Conservation (phyloP, 2,329 filamentous ascomycete species). For the Talaromyces sp. region DNA sequence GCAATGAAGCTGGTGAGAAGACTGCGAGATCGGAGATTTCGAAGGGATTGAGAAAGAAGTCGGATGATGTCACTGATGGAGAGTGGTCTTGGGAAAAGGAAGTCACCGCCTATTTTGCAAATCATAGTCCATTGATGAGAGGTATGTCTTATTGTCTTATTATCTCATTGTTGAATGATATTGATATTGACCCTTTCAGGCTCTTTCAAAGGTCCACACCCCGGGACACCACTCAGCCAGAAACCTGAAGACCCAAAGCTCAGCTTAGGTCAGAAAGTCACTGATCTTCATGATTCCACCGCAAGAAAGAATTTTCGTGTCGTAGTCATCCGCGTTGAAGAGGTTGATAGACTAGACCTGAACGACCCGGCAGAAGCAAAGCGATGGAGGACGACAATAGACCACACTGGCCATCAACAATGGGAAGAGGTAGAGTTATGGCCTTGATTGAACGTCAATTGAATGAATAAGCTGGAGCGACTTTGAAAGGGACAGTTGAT, state of each 20-base stretch:
- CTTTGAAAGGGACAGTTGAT: neutral
- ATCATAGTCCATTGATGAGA: conserved; percentile 76
- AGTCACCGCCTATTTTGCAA: conserved; percentile 84
- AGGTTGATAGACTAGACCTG: conserved; percentile 72
- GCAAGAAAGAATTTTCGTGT: conserved; percentile 78
- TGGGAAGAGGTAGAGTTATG: conserved; percentile 72
- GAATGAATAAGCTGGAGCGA: neutral
- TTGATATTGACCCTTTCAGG: conserved; percentile 38
- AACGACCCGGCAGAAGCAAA: conserved; percentile 60
- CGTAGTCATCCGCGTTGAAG: conserved; percentile 77
- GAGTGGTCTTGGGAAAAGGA: conserved; percentile 77
- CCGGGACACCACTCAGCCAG: conserved; percentile 59
- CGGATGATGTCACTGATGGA: conserved; percentile 38
- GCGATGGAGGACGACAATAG: conserved; percentile 66
- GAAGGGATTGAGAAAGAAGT: conserved; percentile 50
- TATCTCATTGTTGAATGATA: conserved; percentile 1
- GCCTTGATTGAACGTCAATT: conserved; percentile 42
- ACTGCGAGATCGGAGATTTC: conserved; percentile 54
- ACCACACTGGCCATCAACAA: conserved; percentile 41
- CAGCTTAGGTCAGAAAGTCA: conserved; percentile 61
- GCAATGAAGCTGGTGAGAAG: conserved; percentile 51
- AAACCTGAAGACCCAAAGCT: conserved; percentile 45
- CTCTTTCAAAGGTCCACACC: conserved; percentile 68
- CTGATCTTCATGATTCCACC: conserved; percentile 64
- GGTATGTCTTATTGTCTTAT: conserved; percentile 41